These are phyloP conservation scores for Boechera stricta DNA, from an alignment of 345 rosid genomes.

Conservation along the genomic window DNA sequence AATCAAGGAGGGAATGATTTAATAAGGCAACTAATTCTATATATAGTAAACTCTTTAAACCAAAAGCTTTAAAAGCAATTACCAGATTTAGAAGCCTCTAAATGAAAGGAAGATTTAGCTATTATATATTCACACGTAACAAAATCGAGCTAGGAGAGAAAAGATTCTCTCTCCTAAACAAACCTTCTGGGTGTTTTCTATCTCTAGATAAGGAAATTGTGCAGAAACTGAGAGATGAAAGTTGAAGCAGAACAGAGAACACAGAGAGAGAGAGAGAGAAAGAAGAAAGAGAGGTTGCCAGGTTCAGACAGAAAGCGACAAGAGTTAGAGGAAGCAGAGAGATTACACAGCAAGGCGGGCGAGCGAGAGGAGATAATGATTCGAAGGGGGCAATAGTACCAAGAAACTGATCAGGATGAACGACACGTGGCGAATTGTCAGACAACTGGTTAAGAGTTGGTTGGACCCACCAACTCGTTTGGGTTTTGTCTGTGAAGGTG, in stretches of 20 bases:
- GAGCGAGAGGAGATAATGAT: slow-evolving; percentile 34
- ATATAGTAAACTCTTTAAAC: slow-evolving; percentile 29
- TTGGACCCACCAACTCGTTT: slow-evolving; percentile 26
- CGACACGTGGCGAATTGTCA: slow-evolving; percentile 30
- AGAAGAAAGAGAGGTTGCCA: slow-evolving; percentile 6
- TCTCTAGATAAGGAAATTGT: slow-evolving; percentile 21
- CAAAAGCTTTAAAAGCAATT: slow-evolving; percentile 32
- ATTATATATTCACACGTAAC: slow-evolving; percentile 24
- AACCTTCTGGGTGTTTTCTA: slow-evolving; percentile 20
- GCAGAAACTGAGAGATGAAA: slow-evolving; percentile 23
- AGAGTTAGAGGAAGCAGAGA: slow-evolving; percentile 29
- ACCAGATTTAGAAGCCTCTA: slow-evolving; percentile 45
- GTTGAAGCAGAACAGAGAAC: slow-evolving; percentile 21
- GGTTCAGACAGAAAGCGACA: slow-evolving; percentile 49
- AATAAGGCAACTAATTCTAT: slow-evolving; percentile 28
- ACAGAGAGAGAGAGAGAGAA: neutral
- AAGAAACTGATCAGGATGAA: slow-evolving; percentile 26
- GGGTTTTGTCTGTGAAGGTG: slow-evolving; percentile 19
- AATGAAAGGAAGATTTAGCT: slow-evolving; percentile 29
- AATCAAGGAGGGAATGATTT: slow-evolving; percentile 25
- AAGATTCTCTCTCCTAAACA: slow-evolving; percentile 25
- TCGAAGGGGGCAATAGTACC: slow-evolving; percentile 41
- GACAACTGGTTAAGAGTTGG: slow-evolving; percentile 15
- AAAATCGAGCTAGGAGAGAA: neutral
- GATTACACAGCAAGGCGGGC: slow-evolving; percentile 22